Percentiles rank a stretch among this genome's conserved stretches.
Conservation (phyloP, 2,329 filamentous ascomycete species). For the Pyricularia sp. region DNA sequence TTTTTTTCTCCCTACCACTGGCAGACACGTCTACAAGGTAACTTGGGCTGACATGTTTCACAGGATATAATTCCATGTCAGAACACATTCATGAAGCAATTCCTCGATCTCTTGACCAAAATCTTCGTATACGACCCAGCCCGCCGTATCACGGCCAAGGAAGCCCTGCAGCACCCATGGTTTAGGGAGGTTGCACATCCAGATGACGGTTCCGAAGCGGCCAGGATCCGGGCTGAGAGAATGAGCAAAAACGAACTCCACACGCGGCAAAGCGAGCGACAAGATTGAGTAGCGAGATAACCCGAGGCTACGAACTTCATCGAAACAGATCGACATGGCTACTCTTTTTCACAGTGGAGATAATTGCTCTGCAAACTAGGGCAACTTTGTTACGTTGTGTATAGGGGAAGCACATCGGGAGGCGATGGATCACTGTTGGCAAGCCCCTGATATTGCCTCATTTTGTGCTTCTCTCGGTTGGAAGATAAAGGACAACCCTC, state of each 20-base stretch:
- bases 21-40: slow-evolving; percentile 11
- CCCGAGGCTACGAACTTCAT: not conserved
- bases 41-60: slow-evolving; percentile 5
- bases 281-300: not conserved
- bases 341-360: not conserved
- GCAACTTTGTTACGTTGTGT: not conserved
- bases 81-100: slow-evolving; percentile 46
- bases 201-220: slow-evolving; percentile 56
- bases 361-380: not conserved
- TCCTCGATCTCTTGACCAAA: slow-evolving; percentile 49
- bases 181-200: slow-evolving; percentile 50
- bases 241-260: slow-evolving; percentile 3
- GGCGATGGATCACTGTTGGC: not conserved
- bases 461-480: not conserved
- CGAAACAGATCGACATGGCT: too few species aligned
- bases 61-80: slow-evolving; percentile 53
- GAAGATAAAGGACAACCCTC: too few species aligned
- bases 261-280: not conserved
- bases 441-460: not conserved
- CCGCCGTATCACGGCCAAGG: slow-evolving; percentile 52
- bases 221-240: slow-evolving; percentile 46
- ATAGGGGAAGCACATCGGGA: not conserved
- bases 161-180: slow-evolving; percentile 55
- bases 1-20: slow-evolving; percentile 6
- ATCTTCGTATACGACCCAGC: slow-evolving; percentile 57